A percentile compares a stretch with the other conserved stretches of the same genome.
Evolutionary conservation across 2,329 filamentous ascomycete species (phyloP).

Genomic region (Gaeumannomyces sp.): DNA sequence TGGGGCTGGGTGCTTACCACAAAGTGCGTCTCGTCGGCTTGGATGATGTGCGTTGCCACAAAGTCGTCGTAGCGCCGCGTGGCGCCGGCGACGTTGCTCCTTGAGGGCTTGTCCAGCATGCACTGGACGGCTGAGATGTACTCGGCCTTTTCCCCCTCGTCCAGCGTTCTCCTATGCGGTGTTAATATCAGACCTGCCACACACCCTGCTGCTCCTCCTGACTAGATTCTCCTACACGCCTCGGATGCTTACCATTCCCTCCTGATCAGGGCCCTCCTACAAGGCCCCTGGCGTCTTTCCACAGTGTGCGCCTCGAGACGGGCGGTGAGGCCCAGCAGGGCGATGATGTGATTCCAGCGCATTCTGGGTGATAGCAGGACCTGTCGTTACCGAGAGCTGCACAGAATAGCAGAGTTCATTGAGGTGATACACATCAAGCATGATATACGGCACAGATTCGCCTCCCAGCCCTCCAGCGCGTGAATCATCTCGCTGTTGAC

Average conservation of each 20-base stretch:
- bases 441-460: too few species aligned
- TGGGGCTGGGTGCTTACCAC: slow-evolving; percentile 10
- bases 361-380: not conserved
- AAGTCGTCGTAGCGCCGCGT: slow-evolving; percentile 24
- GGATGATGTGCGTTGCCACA: slow-evolving; percentile 23
- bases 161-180: not conserved
- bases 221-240: too few species aligned
- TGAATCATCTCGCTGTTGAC: too few species aligned
- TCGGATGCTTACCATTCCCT: not conserved
- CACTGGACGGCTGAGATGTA: slow-evolving; percentile 8
- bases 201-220: too few species aligned
- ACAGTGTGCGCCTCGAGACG: not conserved
- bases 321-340: not conserved
- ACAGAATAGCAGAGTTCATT: too few species aligned
- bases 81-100: slow-evolving; percentile 16
- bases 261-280: not conserved
- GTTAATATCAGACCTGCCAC: not conserved
- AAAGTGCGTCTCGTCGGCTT: slow-evolving; percentile 19
- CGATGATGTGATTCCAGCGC: not conserved
- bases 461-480: too few species aligned
- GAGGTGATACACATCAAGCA: too few species aligned
- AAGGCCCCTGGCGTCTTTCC: not conserved
- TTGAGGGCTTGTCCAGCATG: slow-evolving; percentile 5
- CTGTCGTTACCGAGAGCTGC: too few species aligned
- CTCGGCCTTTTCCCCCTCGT: not conserved